Evolutionary conservation across 345 rosid species (phyloP).

Genomic region (Combretum micranthum): DNA sequence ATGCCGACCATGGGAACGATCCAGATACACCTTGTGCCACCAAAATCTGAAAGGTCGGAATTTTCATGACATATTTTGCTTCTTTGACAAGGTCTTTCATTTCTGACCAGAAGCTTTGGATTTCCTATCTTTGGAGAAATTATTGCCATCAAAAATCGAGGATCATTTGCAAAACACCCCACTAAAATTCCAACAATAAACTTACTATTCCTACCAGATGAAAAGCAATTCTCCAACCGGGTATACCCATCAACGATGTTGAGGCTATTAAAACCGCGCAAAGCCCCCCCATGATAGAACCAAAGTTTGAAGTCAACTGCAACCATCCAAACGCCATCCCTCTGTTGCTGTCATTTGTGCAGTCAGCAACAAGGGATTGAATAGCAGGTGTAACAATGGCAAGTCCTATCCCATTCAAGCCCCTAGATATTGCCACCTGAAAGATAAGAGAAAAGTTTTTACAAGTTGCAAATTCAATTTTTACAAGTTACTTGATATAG

Average conservation of each 20-base stretch:
- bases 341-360: slow-evolving; percentile 67
- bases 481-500: too few relatives aligned
- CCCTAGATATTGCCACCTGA: slow-evolving; percentile 83
- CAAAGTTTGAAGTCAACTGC: slow-evolving; percentile 47
- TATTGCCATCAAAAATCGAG: slow-evolving; percentile 27
- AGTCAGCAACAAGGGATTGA: slow-evolving; percentile 78
- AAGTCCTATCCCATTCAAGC: slow-evolving; percentile 78
- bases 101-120: slow-evolving; percentile 41
- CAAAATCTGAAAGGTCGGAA: slow-evolving; percentile 73
- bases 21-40: slow-evolving; percentile 88
- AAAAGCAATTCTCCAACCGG: slow-evolving; percentile 80
- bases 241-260: slow-evolving; percentile 52
- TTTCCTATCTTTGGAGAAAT: slow-evolving; percentile 17
- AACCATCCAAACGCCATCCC: slow-evolving; percentile 84
- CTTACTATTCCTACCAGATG: slow-evolving; percentile 51
- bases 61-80: slow-evolving; percentile 43
- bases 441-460: slow-evolving; percentile 25
- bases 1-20: slow-evolving; percentile 84
- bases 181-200: slow-evolving; percentile 58
- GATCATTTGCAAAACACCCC: slow-evolving; percentile 53
- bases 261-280: slow-evolving; percentile 59
- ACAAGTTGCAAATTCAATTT: neutral
- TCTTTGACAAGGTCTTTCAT: slow-evolving; percentile 46
- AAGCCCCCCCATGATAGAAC: slow-evolving; percentile 52
- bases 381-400: slow-evolving; percentile 76